phyloP scores from a whole-genome alignment of 176 grass and related monocot species.

The Pontederia paniculata region DNA sequence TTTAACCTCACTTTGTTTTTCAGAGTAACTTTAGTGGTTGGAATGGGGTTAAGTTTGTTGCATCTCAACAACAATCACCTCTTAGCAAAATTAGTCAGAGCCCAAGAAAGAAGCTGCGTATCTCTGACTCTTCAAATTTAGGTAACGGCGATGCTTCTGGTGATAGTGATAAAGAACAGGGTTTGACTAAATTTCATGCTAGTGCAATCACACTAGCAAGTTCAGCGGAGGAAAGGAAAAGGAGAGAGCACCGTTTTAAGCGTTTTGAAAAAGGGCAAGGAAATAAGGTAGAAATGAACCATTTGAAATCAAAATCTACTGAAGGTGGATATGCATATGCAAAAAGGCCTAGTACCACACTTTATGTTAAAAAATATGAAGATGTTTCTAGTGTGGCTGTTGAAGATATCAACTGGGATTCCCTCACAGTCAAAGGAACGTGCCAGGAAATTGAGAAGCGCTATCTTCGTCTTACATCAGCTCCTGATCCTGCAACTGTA shows the following conservation, averaged over 20 bases:
- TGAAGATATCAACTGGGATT: constrained; percentile 96
- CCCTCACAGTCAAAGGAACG: constrained; percentile 80
- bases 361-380: constrained; percentile 42
- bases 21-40: constrained; percentile 19
- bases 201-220: constrained; percentile 59
- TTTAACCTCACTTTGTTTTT: too few species aligned
- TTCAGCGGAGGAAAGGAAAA: constrained; percentile 82
- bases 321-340: constrained; percentile 25
- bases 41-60: constrained; percentile 36
- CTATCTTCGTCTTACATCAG: constrained; percentile 81
- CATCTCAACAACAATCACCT: constrained; percentile 28
- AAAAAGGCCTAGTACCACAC: constrained; percentile 48
- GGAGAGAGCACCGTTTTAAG: constrained; percentile 79
- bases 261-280: constrained; percentile 69
- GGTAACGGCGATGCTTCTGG: constrained; percentile 57
- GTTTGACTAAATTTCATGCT: constrained; percentile 66
- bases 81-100: constrained; percentile 38
- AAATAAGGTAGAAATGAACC: constrained; percentile 30
- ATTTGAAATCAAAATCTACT: constrained; percentile 36
- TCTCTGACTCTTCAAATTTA: constrained; percentile 29
- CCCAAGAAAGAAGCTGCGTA: constrained; percentile 49
- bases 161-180: constrained; percentile 77
- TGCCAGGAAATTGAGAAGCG: constrained; percentile 90
- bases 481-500: constrained; percentile 81
- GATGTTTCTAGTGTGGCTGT: constrained; percentile 50